A percentile compares a stretch with the other conserved stretches of the same genome.
Evolutionary conservation across 768 basidiomycete species (phyloP).

Genomic region (Calocera viscosa): DNA sequence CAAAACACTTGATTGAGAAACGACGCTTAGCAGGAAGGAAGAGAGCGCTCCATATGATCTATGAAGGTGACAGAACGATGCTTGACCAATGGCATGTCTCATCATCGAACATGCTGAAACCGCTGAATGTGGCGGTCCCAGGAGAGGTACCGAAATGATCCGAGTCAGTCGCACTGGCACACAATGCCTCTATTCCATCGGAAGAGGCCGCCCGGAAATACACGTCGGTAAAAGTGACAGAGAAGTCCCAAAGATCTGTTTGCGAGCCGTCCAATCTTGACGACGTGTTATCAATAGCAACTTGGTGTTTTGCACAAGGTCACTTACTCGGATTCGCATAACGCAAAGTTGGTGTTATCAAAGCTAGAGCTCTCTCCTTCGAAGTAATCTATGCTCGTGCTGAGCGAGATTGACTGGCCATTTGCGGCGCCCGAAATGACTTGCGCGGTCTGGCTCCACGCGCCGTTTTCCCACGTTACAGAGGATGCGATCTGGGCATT

Average conservation of each 20-base stretch:
- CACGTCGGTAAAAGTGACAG: neutral
- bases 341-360: neutral
- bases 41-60: no score
- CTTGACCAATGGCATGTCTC: constrained; percentile 5
- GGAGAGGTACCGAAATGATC: neutral
- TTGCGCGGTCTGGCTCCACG: neutral
- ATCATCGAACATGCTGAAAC: constrained; percentile 7
- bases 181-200: neutral
- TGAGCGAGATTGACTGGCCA: neutral
- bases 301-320: neutral
- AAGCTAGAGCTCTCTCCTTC: neutral
- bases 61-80: neutral
- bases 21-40: no score
- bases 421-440: constrained; percentile 4
- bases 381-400: neutral
- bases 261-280: neutral
- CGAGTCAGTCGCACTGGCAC: neutral
- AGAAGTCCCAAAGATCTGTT: constrained; percentile 1
- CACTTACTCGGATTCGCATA: constrained; percentile 5
- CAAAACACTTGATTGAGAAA: no score
- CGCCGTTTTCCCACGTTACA: neutral
- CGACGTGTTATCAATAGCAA: no score
- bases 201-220: neutral
- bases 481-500: neutral
- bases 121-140: neutral